Evolutionary conservation across 164 flowering plant species (phyloP).

Genomic region (Umbilicus rupestris): DNA sequence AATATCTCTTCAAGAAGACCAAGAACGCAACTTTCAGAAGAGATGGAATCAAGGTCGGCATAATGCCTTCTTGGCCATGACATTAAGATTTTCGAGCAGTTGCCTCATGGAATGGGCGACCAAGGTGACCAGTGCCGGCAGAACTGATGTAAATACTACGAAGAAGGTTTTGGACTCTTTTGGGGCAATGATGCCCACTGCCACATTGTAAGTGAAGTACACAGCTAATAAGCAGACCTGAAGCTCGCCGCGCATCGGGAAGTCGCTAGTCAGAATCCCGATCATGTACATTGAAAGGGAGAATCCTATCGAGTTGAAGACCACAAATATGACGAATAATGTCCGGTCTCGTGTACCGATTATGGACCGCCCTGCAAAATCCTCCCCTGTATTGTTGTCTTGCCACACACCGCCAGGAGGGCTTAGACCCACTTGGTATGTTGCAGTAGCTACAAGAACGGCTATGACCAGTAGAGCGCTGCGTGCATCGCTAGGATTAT

Average conservation of each 20-base stretch:
- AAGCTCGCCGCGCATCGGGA: conserved; percentile 18
- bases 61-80: neutral
- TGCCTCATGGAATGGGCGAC: neutral
- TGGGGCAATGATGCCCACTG: conserved; percentile 3
- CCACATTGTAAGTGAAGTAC: conserved; percentile 11
- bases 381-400: conserved; percentile 6
- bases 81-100: neutral
- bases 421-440: conserved; percentile 22
- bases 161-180: neutral
- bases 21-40: too few species aligned
- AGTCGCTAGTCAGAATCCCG: conserved; percentile 11
- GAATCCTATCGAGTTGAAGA: conserved; percentile 18
- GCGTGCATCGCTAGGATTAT: conserved; percentile 22
- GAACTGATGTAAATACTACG: neutral
- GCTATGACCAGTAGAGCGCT: conserved; percentile 21
- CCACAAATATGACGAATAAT: conserved; percentile 5
- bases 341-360: conserved; percentile 5
- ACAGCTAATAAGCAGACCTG: conserved; percentile 12
- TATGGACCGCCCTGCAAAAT: conserved; percentile 13
- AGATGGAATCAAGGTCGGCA: neutral
- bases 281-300: conserved; percentile 13
- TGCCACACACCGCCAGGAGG: conserved; percentile 24
- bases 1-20: too few species aligned
- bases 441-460: conserved; percentile 22
- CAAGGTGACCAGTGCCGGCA: neutral